Evolutionary conservation across 2,329 filamentous ascomycete genomes (phyloP).

Genomic region (Cryphonectria japonica): DNA sequence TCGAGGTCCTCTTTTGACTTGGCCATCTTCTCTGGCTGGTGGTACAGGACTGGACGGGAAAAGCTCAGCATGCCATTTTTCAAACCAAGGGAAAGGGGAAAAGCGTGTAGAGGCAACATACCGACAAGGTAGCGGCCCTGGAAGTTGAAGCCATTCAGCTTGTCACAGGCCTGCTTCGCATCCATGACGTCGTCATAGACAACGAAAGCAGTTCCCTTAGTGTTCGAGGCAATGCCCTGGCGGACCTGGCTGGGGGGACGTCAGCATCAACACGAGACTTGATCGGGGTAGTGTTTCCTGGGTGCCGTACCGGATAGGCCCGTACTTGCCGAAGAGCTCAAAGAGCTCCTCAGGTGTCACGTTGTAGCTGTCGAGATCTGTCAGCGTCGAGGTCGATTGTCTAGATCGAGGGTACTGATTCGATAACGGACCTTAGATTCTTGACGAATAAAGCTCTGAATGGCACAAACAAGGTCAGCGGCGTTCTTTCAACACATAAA

Average conservation of each 20-base stretch:
- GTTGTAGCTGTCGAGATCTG: constrained; percentile 76
- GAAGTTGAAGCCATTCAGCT: constrained; percentile 99
- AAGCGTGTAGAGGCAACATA: constrained; percentile 54
- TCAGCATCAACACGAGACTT: constrained; percentile 30
- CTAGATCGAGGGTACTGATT: constrained; percentile 49
- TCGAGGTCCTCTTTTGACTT: constrained; percentile 93
- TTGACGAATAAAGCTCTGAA: constrained; percentile 98
- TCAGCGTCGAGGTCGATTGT: constrained; percentile 31
- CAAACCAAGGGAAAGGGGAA: neutral
- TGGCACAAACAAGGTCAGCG: constrained; percentile 35
- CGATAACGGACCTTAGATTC: constrained; percentile 88
- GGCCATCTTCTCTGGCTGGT: constrained; percentile 69
- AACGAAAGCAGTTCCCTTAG: constrained; percentile 97
- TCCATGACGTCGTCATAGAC: constrained; percentile 99
- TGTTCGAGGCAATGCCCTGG: constrained; percentile 95
- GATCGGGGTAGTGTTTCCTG: neutral
- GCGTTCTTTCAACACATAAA: neutral
- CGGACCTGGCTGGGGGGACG: constrained; percentile 79
- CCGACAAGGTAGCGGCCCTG: constrained; percentile 98
- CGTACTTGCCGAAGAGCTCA: constrained; percentile 98
- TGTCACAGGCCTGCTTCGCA: constrained; percentile 98
- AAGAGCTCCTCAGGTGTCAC: constrained; percentile 97
- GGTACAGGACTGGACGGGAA: constrained; percentile 57
- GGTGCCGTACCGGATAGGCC: constrained; percentile 79
- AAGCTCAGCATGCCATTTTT: constrained; percentile 20